Evolutionary conservation across 495 filamentous ascomycete species (phyloP), one percentile per base, ranked within the genome.

Genomic region (Friedmanniomyces simplex): DNA sequence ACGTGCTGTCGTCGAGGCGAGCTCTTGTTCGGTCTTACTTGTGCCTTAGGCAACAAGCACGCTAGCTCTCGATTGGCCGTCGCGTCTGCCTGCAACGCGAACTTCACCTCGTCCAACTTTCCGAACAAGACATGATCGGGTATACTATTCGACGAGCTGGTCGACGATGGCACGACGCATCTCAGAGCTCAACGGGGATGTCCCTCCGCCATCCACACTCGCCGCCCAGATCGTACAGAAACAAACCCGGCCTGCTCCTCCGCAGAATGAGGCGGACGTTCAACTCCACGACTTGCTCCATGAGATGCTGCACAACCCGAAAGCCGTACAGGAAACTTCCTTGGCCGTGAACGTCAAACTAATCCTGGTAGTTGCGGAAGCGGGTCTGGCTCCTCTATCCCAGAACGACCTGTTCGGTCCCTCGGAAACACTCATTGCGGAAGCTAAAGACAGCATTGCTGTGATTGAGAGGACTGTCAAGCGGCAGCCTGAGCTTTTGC

Each of bases 361-460:
- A 24, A 83, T 97, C 34, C 84, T 83, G 61, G 85, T 95, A 58
- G 84, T 94, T 61, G 77, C 87, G 50, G 82, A 87, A 63, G 88
- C 88, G 45, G 86, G 91, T 21, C 70, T 98, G 1, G 87, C 87
- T 54, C 74, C 74, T 36, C 75, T 84, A 39, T 60, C 68, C 21
- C 73, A 75, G 58, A 76, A 85, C 61, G 79, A 86, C 58, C 79
- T 83, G 20, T 86, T 87, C 63, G 73, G 74, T 28, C 68, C 79
- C 50, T 68, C 61, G 6, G 71, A 71, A 6, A 63, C 76, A 30
- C 67, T 86, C 37, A 69, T 83, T 32, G 67, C 73, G 12, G 82
- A 89, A 64, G 77, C 82, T 4, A 63, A 70, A 2, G 79, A 84
- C 63, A 89, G 87, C 55, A 71, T 91, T 43, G 76, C 84, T 56